Percentiles rank a stretch among this genome's conserved stretches.
These are phyloP conservation scores for Colletotrichum tabaci DNA, from an alignment of 2,329 filamentous ascomycete species.

Conservation along the genomic window DNA sequence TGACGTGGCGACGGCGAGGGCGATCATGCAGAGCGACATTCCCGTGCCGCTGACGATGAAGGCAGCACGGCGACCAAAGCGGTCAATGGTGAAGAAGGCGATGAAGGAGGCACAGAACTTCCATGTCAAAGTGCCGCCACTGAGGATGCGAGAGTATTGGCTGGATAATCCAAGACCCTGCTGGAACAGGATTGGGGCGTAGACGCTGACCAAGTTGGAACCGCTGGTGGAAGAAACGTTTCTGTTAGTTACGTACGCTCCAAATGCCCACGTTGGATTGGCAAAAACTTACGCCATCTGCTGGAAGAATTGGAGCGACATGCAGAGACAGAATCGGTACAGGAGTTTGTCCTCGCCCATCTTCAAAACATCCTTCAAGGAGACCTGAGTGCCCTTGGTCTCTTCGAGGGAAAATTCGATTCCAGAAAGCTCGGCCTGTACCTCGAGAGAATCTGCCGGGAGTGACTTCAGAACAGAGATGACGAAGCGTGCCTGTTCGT, in stretches of 20 bases:
- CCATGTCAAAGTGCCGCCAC: conserved; percentile 67
- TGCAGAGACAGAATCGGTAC: conserved; percentile 58
- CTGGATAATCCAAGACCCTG: conserved; percentile 56
- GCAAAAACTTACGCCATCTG: conserved; percentile 44
- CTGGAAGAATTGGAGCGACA: conserved; percentile 51
- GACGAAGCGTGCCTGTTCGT: conserved; percentile 51
- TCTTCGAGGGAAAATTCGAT: conserved; percentile 65
- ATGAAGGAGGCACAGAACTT: conserved; percentile 68
- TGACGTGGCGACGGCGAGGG: conserved; percentile 66
- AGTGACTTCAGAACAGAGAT: conserved; percentile 58
- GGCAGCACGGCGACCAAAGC: conserved; percentile 63
- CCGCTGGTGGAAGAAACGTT: conserved; percentile 49
- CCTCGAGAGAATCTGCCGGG: conserved; percentile 52
- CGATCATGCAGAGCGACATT: conserved; percentile 69
- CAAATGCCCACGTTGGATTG: too few species aligned
- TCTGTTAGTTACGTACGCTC: not conserved
- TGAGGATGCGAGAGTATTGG: conserved; percentile 57
- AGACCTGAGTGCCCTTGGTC: conserved; percentile 52
- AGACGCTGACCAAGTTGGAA: conserved; percentile 64
- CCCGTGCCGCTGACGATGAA: conserved; percentile 67
- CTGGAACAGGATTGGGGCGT: conserved; percentile 58
- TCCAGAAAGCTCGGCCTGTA: conserved; percentile 59
- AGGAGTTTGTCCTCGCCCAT: conserved; percentile 65
- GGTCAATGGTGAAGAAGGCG: conserved; percentile 65
- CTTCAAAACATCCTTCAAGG: conserved; percentile 60